These are phyloP conservation scores for Trametes polyzona DNA, from an alignment of 1,284 basidiomycete species.

Conservation along the genomic window DNA sequence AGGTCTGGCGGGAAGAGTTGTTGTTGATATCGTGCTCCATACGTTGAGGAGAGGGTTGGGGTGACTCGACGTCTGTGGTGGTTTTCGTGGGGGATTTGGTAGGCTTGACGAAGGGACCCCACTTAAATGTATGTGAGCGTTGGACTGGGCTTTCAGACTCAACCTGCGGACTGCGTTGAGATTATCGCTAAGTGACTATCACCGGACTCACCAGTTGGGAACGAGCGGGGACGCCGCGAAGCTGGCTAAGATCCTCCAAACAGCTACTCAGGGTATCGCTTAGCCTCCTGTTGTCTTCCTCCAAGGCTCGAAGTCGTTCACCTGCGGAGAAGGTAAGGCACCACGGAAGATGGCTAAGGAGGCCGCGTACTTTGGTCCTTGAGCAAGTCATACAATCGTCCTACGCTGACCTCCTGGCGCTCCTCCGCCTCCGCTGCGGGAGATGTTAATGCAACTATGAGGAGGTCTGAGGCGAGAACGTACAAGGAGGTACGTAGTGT, in stretches of 20 bases:
- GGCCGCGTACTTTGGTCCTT: constrained; percentile 70
- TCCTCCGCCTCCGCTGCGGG: constrained; percentile 69
- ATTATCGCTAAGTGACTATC: background rate
- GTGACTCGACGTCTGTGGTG: constrained; percentile 63
- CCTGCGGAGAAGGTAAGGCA: constrained; percentile 45
- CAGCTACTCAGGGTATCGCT: constrained; percentile 62
- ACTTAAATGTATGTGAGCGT: constrained; percentile 80
- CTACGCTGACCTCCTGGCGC: constrained; percentile 63
- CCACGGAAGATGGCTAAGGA: background rate
- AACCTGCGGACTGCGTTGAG: constrained; percentile 16
- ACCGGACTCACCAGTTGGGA: constrained; percentile 13
- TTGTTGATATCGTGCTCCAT: constrained; percentile 64
- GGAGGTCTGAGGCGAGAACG: constrained; percentile 35
- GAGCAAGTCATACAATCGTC: constrained; percentile 70
- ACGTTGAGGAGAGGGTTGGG: constrained; percentile 76
- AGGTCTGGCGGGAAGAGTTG: constrained; percentile 28
- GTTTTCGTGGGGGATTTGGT: constrained; percentile 77
- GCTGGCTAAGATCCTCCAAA: constrained; percentile 64
- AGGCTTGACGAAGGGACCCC: constrained; percentile 76
- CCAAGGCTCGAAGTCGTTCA: constrained; percentile 68
- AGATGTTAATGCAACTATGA: constrained; percentile 11
- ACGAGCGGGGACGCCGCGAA: constrained; percentile 38
- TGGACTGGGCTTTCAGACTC: constrained; percentile 61
- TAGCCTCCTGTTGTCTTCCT: constrained; percentile 77
- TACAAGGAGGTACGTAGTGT: constrained; percentile 90